Percentiles rank a stretch among this genome's conserved stretches.
Conservation (phyloP, 352 stramenopile species). For the Pythium volutum region DNA sequence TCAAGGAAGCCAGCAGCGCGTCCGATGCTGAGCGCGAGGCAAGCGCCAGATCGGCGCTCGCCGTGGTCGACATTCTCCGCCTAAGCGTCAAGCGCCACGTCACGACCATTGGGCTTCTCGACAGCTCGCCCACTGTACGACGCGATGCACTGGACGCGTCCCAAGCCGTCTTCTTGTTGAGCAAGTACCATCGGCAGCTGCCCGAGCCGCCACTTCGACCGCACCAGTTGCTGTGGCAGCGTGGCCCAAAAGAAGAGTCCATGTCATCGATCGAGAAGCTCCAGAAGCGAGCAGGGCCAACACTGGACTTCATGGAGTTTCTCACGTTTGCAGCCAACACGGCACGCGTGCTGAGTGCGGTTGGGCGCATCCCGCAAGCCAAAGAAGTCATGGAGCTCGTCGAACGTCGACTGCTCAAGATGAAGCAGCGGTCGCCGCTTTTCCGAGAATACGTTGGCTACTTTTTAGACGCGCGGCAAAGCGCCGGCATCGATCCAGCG, state of each 20-base stretch:
- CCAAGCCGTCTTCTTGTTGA: conserved; percentile 2
- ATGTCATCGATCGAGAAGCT: conserved; percentile 4
- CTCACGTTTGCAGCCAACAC: conserved; percentile 6
- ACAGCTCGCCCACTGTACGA: neutral
- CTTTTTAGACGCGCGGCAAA: conserved; percentile 1
- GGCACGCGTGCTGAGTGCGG: neutral
- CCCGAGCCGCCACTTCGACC: neutral
- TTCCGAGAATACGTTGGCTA: conserved; percentile 9
- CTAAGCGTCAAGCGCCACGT: neutral
- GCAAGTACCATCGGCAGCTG: conserved; percentile 12
- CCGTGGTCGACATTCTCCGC: conserved; percentile 4
- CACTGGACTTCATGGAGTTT: conserved; percentile 8
- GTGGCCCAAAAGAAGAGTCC: neutral
- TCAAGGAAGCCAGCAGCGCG: neutral
- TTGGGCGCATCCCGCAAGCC: neutral
- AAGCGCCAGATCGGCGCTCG: neutral
- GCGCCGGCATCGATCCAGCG: neutral
- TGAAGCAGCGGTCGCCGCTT: neutral
- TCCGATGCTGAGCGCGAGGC: neutral
- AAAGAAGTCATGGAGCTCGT: conserved; percentile 12
- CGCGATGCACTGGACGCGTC: neutral
- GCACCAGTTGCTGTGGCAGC: neutral
- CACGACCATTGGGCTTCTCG: neutral
- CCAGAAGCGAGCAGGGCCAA: neutral
- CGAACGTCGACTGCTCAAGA: conserved; percentile 12